phyloP scores from a whole-genome alignment of 2,329 filamentous ascomycete species.

The Chaetomium olivaceum region DNA sequence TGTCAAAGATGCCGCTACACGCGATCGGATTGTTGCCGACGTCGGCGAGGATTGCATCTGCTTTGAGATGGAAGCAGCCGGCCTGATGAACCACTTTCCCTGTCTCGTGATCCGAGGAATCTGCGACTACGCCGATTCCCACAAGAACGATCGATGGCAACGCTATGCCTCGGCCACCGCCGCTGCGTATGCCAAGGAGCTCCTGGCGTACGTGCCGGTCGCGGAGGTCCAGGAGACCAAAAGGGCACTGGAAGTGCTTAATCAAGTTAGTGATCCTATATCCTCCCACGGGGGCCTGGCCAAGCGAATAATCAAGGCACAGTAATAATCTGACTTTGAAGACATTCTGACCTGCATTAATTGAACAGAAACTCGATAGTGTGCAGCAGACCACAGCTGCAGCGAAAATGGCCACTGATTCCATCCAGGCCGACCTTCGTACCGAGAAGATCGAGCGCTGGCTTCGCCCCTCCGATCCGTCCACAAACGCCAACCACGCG shows the following conservation, averaged over 20 bases:
- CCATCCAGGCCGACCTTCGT: conserved; percentile 1
- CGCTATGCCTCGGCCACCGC: conserved; percentile 12
- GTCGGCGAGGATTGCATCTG: neutral
- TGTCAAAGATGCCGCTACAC: no score
- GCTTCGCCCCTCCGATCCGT: conserved; percentile 13
- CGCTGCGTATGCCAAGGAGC: conserved; percentile 15
- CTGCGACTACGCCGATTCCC: conserved; percentile 7
- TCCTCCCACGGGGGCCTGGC: neutral
- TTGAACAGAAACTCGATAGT: conserved; percentile 7
- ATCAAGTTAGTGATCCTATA: neutral
- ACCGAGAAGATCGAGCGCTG: conserved; percentile 12
- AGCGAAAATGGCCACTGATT: neutral
- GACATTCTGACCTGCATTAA: neutral
- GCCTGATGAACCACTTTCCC: conserved; percentile 11
- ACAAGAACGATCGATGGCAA: conserved; percentile 7
- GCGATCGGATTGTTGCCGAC: no score
- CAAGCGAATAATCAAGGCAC: neutral
- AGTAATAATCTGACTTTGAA: neutral
- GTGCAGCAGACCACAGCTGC: conserved; percentile 1
- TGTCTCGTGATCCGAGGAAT: conserved; percentile 8
- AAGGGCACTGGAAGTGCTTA: conserved; percentile 5
- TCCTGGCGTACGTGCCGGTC: conserved; percentile 6
- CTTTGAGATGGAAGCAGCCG: conserved; percentile 10
- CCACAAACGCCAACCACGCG: conserved; percentile 1
- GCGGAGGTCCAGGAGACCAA: conserved; percentile 6